These are phyloP conservation scores for Pythium periplocum DNA, from an alignment of 352 stramenopile species.

Conservation along the genomic window DNA sequence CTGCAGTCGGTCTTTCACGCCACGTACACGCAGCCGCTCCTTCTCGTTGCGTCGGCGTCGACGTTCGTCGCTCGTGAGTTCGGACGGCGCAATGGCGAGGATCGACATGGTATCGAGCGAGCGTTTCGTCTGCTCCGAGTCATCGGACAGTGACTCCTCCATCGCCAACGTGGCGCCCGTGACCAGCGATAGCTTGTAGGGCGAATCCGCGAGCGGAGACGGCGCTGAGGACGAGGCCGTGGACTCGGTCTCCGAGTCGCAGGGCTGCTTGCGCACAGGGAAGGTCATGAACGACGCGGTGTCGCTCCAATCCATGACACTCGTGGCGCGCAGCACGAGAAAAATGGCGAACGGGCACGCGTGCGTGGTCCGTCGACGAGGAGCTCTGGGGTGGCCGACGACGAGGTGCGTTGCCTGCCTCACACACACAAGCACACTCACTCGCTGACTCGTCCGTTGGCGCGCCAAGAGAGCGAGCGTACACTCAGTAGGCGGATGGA, in stretches of 20 bases:
- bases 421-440: no score
- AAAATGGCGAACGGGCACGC: background rate
- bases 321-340: background rate
- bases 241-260: constrained; percentile 8
- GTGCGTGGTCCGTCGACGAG: no score
- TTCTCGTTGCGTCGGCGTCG: constrained; percentile 56
- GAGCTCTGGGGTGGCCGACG: no score
- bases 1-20: constrained; percentile 8
- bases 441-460: no score
- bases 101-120: no score
- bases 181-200: constrained; percentile 8
- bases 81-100: background rate
- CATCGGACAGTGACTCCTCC: background rate
- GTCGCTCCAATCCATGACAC: background rate
- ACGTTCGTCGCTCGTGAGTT: constrained; percentile 29
- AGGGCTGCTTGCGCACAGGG: no score
- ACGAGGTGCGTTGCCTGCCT: no score
- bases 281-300: no score
- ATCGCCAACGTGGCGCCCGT: constrained; percentile 6
- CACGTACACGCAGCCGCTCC: constrained; percentile 33
- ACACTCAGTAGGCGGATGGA: no score
- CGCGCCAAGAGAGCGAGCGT: no score
- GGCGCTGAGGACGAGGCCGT: background rate
- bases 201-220: constrained; percentile 5
- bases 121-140: no score